Conservation (phyloP, 2,329 filamentous ascomycete species). For the Lachnellula occidentalis region DNA sequence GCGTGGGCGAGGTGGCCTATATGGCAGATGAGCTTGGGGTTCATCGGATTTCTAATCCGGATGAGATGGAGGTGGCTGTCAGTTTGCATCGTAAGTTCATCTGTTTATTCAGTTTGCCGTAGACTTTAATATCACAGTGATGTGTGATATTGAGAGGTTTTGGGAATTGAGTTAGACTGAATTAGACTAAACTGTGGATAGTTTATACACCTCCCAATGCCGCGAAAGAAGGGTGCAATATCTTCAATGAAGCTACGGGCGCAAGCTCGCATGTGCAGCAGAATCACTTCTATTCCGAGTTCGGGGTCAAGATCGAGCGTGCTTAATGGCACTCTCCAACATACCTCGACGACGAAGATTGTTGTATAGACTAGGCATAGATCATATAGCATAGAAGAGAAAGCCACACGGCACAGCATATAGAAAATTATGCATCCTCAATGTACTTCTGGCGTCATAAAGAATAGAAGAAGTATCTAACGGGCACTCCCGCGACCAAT, state of each 20-base stretch:
- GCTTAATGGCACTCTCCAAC: neutral
- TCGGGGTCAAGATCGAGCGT: constrained; percentile 34
- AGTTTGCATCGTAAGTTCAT: constrained; percentile 64
- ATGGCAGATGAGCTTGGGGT: constrained; percentile 88
- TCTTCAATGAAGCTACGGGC: constrained; percentile 75
- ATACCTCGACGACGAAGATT: no score
- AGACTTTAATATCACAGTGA: neutral
- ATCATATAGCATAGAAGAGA: no score
- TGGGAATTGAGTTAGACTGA: neutral
- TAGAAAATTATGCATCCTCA: no score
- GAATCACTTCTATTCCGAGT: constrained; percentile 65
- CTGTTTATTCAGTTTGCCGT: neutral
- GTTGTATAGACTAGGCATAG: no score
- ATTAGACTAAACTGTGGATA: constrained; percentile 23
- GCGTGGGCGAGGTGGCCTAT: constrained; percentile 73
- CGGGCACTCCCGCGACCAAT: no score
- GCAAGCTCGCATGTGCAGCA: constrained; percentile 66
- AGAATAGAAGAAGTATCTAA: no score
- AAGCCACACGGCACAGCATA: no score
- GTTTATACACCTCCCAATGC: constrained; percentile 89
- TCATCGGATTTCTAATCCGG: constrained; percentile 74
- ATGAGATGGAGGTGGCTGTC: constrained; percentile 67
- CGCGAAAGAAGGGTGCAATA: constrained; percentile 71
- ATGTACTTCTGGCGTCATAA: no score
- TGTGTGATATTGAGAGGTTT: neutral